These are phyloP conservation scores for Aegilops speltoides DNA, from an alignment of 176 grass and related monocot genomes.

Conservation along the genomic window DNA sequence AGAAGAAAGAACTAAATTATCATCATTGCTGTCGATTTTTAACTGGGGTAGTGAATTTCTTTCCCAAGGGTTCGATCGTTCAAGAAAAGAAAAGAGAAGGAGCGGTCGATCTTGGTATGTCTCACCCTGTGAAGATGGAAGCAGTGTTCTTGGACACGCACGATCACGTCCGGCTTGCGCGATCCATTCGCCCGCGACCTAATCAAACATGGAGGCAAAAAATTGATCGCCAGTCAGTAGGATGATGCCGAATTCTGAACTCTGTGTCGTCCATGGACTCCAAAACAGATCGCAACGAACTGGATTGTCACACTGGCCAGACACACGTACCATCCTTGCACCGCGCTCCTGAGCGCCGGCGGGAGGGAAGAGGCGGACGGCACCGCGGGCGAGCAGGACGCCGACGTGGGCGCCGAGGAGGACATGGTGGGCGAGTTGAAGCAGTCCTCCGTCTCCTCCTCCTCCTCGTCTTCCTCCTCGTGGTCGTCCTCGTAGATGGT, in stretches of 20 bases:
- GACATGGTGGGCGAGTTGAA: constrained; percentile 57
- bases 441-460: constrained; percentile 42
- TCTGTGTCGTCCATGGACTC: not conserved
- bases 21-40: not conserved
- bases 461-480: constrained; percentile 50
- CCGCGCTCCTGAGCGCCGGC: constrained; percentile 47
- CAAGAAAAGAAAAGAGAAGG: not conserved
- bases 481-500: constrained; percentile 95
- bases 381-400: constrained; percentile 28
- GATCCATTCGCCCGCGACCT: constrained; percentile 70
- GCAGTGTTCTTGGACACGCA: constrained; percentile 63
- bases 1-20: not conserved
- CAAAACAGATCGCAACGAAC: not conserved
- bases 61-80: not conserved
- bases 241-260: not conserved
- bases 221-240: not conserved
- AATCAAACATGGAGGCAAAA: not conserved
- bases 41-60: not conserved
- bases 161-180: constrained; percentile 59
- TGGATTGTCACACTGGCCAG: not conserved
- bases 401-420: constrained; percentile 35
- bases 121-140: constrained; percentile 78
- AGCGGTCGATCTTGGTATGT: not conserved
- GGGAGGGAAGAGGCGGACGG: constrained; percentile 20
- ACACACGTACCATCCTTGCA: constrained; percentile 56